These are phyloP conservation scores for Penicillium taxi DNA, from an alignment of 495 filamentous ascomycete genomes.

Conservation along the genomic window DNA sequence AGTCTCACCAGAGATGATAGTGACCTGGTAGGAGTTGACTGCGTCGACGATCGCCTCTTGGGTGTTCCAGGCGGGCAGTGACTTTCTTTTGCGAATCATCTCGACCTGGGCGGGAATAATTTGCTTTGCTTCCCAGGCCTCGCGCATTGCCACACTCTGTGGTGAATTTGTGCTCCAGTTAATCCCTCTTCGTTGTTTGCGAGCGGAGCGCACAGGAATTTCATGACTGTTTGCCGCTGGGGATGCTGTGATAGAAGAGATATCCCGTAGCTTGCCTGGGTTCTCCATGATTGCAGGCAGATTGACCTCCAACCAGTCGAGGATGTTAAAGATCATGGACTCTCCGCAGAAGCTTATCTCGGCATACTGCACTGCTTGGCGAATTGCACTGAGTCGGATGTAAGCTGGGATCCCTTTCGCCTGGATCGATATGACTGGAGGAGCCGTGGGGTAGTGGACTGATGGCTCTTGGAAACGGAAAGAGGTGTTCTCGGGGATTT, in stretches of 20 bases:
- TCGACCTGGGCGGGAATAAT: slow-evolving; percentile 51
- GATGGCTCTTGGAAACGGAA: slow-evolving; percentile 48
- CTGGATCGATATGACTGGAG: slow-evolving; percentile 66
- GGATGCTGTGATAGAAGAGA: slow-evolving; percentile 54
- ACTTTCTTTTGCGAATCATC: slow-evolving; percentile 61
- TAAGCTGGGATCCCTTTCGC: slow-evolving; percentile 72
- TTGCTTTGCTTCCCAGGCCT: slow-evolving; percentile 50
- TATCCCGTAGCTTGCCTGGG: slow-evolving; percentile 74
- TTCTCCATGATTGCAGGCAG: slow-evolving; percentile 67
- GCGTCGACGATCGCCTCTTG: slow-evolving; percentile 65
- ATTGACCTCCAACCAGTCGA: slow-evolving; percentile 83
- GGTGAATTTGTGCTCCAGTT: slow-evolving; percentile 30
- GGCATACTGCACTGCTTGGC: slow-evolving; percentile 64
- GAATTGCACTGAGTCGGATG: slow-evolving; percentile 82
- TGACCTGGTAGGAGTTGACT: slow-evolving; percentile 70
- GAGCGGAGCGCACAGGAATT: slow-evolving; percentile 43
- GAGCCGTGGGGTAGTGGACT: slow-evolving; percentile 59
- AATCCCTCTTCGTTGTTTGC: slow-evolving; percentile 35
- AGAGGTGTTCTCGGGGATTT: slow-evolving; percentile 25
- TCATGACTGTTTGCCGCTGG: slow-evolving; percentile 15
- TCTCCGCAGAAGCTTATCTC: slow-evolving; percentile 62
- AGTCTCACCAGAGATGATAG: slow-evolving; percentile 94
- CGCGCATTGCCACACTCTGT: slow-evolving; percentile 36
- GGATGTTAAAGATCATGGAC: slow-evolving; percentile 78
- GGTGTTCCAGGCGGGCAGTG: slow-evolving; percentile 81